Evolutionary conservation across 73 alveolate species (phyloP).

Genomic region (Tetrahymena elliotti): DNA sequence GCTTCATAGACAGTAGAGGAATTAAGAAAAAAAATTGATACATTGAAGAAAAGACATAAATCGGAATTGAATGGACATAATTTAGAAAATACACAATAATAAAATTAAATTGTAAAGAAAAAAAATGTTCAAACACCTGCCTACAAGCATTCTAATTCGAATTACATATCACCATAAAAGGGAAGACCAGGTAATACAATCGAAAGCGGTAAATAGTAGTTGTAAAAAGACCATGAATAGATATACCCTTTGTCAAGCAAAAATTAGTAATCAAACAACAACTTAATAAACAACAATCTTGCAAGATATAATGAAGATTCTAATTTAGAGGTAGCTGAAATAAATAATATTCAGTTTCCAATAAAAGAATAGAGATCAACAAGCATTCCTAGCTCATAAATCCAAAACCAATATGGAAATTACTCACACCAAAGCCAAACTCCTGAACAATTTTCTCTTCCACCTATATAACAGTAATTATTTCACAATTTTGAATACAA

Average conservation of each 20-base stretch:
- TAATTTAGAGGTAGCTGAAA: neutral
- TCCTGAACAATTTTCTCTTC: neutral
- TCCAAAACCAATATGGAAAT: neutral
- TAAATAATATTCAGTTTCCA: neutral
- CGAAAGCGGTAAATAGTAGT: neutral
- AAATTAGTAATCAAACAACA: neutral
- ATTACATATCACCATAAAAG: neutral
- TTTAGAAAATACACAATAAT: neutral
- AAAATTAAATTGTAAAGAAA: neutral
- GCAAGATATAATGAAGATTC: neutral
- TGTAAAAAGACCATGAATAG: neutral
- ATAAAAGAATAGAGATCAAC: neutral
- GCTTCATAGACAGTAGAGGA: neutral
- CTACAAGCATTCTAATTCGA: neutral
- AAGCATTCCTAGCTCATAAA: neutral
- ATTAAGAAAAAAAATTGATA: neutral
- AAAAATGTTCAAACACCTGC: neutral
- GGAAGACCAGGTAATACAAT: neutral
- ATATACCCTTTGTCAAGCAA: neutral
- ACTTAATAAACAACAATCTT: neutral
- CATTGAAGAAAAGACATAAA: neutral
- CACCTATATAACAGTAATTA: neutral
- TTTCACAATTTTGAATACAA: neutral
- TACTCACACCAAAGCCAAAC: neutral
- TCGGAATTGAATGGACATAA: neutral